Evolutionary conservation across 2,329 filamentous ascomycete species (phyloP), one percentile per base, ranked within the genome.

Genomic region (Shiraia sp.): DNA sequence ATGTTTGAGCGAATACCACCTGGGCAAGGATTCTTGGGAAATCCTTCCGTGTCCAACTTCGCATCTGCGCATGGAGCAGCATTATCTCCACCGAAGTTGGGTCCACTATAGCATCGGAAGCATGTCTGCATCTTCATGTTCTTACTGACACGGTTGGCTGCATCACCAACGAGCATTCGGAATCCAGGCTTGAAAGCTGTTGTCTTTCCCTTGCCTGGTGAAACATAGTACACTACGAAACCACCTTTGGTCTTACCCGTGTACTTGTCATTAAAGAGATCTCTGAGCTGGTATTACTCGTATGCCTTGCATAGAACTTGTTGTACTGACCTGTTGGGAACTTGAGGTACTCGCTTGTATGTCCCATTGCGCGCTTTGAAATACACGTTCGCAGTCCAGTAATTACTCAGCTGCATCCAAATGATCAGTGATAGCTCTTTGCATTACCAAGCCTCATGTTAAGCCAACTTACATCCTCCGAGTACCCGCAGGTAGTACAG

Each of bases 141-240:
- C 14, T 48, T 50, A 24, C 51, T 53, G 0, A 45, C 44, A n/a
- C 61, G 59, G 25, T 55, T 48, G 3, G 37, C 50, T 4, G 67
- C 61, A 36, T 75, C 72, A 4, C 73, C 73, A 1, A 71, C 63
- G 10, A 75, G 70, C 72, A 75, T 75, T 25, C 73, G 71, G 66
- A 75, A 75, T 2, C 51, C 46, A 3, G 55, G 45, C 38, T 55
- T 72, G 58, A 76, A 76, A 0, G 74, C 73, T 0, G 72, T 75
- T 2, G 74, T 70, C 13, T 69, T 67, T 10, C 63, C 57, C 4
- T 62, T 66, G 1, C 61, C 63, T 1, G 70, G 68, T 5, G 72
- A 73, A 25, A 75, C 71, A 46, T 77, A 76, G 65, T 77, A 77
- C 7, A 77, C 72, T 0, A 71, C 72, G 42, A 75, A 69, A 5